Evolutionary conservation across 176 grass and related monocot genomes (phyloP), one percentile per base, ranked within the genome.

Genomic region (Aegilops bicornis): DNA sequence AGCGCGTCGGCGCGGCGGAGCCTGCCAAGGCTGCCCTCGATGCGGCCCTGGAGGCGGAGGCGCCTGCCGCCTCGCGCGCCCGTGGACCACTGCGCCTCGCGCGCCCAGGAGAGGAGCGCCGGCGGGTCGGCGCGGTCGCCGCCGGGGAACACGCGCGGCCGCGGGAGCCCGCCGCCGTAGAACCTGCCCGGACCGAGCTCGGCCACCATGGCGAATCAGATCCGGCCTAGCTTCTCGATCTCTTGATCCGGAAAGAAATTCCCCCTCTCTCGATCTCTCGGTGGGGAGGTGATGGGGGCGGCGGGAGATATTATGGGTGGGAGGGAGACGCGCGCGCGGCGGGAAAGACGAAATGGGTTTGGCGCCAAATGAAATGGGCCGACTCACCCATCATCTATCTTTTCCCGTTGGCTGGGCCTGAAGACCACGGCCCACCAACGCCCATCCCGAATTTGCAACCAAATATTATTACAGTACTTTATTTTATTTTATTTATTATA

Each of bases 1-100:
- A 95, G 88, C 3, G 83, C 22, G 23, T 62, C 61, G 80, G 82
- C 64, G 84, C 65, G 76, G 69, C 97, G 93, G 76, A 98, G 90
- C 90, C 92, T 98, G 45, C 85, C 76, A 72, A 98, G 74, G 77
- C 82, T 89, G n/a, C 97, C 97, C 84, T 98, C 97, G 87, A 98
- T 94, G 60, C 84, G 86, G 80, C 94, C 97, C 86, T 98, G 94
- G 30, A 98, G 90, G 15, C 92, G 97, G 88, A 89, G 90, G 33
- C 92, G 93, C 58, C 86, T 87, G 69, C 79, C 85, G 48, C 88
- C 76, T 82, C 94, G 80, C 13, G 88, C 94, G 19, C 97, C 94
- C 94, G 96, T 96, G 70, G 88, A 94, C 94, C 97, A 96, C 87
- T 96, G 97, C 40, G 94, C 97, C 66, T 98, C 94, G 35, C 83